Conservation (phyloP, 441 rosid species). For the Adansonia gregorii region DNA sequence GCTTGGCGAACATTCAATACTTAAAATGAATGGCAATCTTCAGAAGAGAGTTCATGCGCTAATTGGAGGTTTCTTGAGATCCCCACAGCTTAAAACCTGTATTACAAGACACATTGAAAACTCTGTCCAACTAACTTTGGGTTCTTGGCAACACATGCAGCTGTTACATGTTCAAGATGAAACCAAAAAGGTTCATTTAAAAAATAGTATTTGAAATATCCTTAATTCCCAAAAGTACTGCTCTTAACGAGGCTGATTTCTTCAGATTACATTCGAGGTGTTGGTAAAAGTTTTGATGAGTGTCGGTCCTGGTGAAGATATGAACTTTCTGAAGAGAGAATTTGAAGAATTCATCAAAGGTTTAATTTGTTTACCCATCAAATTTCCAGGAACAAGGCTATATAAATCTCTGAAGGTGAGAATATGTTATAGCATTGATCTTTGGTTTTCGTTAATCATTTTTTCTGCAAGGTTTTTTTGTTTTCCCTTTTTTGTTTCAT, state of each 20-base stretch:
- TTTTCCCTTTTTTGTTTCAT: not conserved
- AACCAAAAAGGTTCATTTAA: conserved; percentile 50
- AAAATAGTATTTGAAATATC: too few species aligned
- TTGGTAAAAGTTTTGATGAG: conserved; percentile 65
- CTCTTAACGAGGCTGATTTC: not conserved
- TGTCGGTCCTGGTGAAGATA: conserved; percentile 54
- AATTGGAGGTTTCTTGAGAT: conserved; percentile 64
- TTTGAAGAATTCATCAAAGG: conserved; percentile 77
- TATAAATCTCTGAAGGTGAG: conserved; percentile 67
- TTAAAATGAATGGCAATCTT: conserved; percentile 61
- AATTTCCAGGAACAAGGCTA: conserved; percentile 68
- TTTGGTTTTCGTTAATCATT: not conserved
- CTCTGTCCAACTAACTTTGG: conserved; percentile 47
- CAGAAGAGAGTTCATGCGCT: conserved; percentile 65
- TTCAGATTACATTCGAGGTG: conserved; percentile 61
- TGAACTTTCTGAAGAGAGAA: conserved; percentile 54
- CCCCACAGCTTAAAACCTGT: conserved; percentile 60
- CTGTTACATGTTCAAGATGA: conserved; percentile 57
- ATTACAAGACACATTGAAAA: conserved; percentile 53
- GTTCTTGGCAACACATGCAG: conserved; percentile 51
- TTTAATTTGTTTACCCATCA: conserved; percentile 68
- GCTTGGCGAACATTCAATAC: conserved; percentile 64
- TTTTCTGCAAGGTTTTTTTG: not conserved
- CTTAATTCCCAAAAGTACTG: not conserved
- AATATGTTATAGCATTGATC: not conserved